Evolutionary conservation across 345 rosid genomes (phyloP).

Genomic region (Eucalyptus albens): DNA sequence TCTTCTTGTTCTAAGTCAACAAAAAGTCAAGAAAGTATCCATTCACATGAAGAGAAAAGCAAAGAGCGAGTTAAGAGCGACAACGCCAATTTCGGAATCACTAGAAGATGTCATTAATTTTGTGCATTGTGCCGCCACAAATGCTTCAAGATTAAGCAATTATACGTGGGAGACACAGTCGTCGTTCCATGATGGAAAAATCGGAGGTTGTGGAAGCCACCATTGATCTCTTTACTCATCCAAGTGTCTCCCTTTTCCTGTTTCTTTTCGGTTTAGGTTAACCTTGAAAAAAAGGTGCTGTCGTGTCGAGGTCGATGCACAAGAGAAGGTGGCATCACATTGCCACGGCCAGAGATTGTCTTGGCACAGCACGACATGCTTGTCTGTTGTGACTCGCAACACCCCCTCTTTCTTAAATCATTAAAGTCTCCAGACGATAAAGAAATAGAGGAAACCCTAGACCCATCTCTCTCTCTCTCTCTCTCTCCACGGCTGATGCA

Average conservation of each 20-base stretch:
- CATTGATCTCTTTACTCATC: neutral
- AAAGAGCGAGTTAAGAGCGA: neutral
- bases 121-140: neutral
- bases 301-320: neutral
- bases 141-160: neutral
- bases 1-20: neutral
- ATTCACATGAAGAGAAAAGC: neutral
- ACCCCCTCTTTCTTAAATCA: neutral
- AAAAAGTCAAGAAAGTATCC: neutral
- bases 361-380: neutral
- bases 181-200: neutral
- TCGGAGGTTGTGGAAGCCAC: neutral
- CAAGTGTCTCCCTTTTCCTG: neutral
- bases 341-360: neutral
- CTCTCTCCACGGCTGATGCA: neutral
- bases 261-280: neutral
- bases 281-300: neutral
- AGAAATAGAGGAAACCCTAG: neutral
- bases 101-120: neutral
- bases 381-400: neutral
- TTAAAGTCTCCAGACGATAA: neutral
- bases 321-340: neutral
- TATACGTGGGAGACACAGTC: neutral
- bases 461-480: neutral
- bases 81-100: neutral